Base-by-base conservation (phyloP, 2,329 filamentous ascomycete genomes). In the Clarireedia paspali region DNA sequence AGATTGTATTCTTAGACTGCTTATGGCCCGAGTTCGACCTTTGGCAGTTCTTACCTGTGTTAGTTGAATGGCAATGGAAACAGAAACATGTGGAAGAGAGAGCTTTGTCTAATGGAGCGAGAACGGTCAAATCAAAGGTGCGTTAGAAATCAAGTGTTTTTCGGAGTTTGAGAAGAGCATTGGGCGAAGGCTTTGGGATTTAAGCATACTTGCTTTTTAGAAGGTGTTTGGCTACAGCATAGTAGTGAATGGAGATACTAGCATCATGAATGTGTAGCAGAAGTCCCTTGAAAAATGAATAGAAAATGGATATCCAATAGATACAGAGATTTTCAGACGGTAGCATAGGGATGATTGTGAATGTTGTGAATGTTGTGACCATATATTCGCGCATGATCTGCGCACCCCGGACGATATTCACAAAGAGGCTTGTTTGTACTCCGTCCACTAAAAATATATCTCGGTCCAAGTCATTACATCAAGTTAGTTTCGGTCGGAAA, bases 11-110 rank as follows among this genome's bases (percentile, higher is more conserved):
- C 69, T 74, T 96, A 56, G 82, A 95, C 65, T 94, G 89, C 62
- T 77, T 96, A 60, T 99, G 94, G 94, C 94, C 94, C 2, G 90
- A 96, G 60, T 96, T 99, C 65, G 91, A 95, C 68, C 78, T 99
- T 4, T 92, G 91, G 84, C 82, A 91, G 57, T 96, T 97, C 71
- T 72, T 99, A 17, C 94, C 92, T 7, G 91, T 99, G 23, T 74
- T 99, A 53, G 77, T 97, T 49, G 91, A 96, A 70, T 99, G 94
- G 92, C 83, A 86, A 68, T 85, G 83, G 81, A 74, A 79, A 42
- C 66, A 68, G 47, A 70, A 70, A 55, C 64, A 69, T 58, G 53
- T 64, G n/a, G 68, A 70, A 38, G 67, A 68, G 44, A 67, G 65
- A 56, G 54, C 48, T 7, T 44, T 47, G 4, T 53, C 45, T 14